These are phyloP conservation scores for Selenicereus undatus DNA, from an alignment of 148 eudicot species.

Conservation along the genomic window DNA sequence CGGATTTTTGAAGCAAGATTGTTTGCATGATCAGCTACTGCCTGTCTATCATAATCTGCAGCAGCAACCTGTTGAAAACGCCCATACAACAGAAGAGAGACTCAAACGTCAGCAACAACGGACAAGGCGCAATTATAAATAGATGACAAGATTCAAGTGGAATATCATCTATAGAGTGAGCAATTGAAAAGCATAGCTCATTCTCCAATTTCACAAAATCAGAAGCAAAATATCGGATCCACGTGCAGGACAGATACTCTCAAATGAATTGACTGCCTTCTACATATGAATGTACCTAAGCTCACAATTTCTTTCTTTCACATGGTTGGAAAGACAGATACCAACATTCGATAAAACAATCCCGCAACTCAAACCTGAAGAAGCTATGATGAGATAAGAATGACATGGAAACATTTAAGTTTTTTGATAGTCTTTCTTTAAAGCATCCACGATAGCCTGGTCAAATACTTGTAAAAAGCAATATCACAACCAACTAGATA, in stretches of 20 bases:
- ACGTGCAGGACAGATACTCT: not conserved
- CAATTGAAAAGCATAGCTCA: not conserved
- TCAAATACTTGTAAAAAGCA: not conserved
- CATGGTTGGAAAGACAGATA: not conserved
- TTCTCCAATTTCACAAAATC: not conserved
- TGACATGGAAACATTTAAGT: not conserved
- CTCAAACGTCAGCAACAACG: constrained; percentile 5
- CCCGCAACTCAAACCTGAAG: not conserved
- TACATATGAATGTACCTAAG: not conserved
- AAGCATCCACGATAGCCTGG: not conserved
- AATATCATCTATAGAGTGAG: not conserved
- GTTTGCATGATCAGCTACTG: constrained; percentile 94
- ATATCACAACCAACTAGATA: not conserved
- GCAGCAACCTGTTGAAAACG: constrained; percentile 69
- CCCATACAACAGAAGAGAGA: constrained; percentile 5
- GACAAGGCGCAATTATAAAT: not conserved
- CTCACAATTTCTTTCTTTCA: not conserved
- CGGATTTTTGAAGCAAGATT: constrained; percentile 98
- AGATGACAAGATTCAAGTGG: not conserved
- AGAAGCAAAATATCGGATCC: not conserved
- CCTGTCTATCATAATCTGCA: constrained; percentile 94
- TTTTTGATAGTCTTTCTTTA: not conserved
- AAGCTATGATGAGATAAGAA: not conserved
- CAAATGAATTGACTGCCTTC: not conserved
- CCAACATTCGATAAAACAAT: not conserved